phyloP scores from a whole-genome alignment of 2,329 filamentous ascomycete species.

The Metarhizium robertsii region DNA sequence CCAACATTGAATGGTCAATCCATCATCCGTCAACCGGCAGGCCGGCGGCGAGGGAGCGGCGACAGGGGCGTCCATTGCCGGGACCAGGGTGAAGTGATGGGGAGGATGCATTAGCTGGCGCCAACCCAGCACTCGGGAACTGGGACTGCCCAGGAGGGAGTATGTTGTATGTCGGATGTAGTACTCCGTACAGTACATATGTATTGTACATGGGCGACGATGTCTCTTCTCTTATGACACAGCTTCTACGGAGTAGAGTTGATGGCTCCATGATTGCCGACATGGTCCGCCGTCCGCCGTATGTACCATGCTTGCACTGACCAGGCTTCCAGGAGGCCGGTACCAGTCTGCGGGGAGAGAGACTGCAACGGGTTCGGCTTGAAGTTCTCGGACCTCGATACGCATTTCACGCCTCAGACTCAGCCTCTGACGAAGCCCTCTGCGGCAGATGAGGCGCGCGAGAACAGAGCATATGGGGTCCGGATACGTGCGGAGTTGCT shows the following conservation, averaged over 20 bases:
- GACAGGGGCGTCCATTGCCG: conserved; percentile 1
- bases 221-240: not conserved
- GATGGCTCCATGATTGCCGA: not conserved
- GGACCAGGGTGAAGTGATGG: not conserved
- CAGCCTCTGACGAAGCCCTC: not conserved
- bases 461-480: not conserved
- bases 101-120: not conserved
- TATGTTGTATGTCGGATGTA: not conserved
- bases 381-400: not conserved
- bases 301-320: not conserved
- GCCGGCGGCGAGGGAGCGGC: not conserved
- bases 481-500: conserved; percentile 2
- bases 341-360: not conserved
- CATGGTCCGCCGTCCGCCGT: not conserved
- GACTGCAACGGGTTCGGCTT: not conserved
- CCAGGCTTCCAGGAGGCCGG: not conserved
- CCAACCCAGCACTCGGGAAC: conserved; percentile 3
- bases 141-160: not conserved
- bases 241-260: not conserved
- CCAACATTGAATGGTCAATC: not conserved
- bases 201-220: not conserved
- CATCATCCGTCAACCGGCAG: not conserved
- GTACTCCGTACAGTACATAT: too few species aligned
- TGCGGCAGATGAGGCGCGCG: not conserved
- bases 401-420: not conserved